These are phyloP conservation scores for Chalciporus chontae DNA, from an alignment of 768 basidiomycete species.

Conservation along the genomic window DNA sequence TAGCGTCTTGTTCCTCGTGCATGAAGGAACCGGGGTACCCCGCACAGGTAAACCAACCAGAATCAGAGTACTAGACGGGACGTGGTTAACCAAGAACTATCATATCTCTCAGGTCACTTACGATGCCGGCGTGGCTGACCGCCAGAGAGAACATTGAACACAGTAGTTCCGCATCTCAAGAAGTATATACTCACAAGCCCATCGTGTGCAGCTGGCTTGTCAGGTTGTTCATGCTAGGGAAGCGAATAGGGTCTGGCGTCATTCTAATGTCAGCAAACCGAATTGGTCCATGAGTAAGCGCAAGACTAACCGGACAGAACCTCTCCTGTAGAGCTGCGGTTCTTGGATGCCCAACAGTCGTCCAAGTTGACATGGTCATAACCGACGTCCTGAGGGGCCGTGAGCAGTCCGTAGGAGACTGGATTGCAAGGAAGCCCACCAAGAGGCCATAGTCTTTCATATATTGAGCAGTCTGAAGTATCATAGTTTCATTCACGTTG, in stretches of 20 bases:
- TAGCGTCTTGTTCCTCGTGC: slow-evolving; percentile 58
- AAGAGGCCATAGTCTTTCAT: slow-evolving; percentile 52
- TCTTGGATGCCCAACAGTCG: slow-evolving; percentile 60
- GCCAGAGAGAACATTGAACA: slow-evolving; percentile 1
- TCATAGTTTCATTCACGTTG: slow-evolving; percentile 50
- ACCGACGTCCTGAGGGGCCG: slow-evolving; percentile 43
- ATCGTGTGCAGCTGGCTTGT: slow-evolving; percentile 51
- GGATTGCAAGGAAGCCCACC: slow-evolving; percentile 26
- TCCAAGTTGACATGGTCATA: slow-evolving; percentile 61
- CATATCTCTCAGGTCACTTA: slow-evolving; percentile 25
- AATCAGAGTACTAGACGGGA: slow-evolving; percentile 52
- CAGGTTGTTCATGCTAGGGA: slow-evolving; percentile 54
- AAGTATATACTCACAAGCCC: slow-evolving; percentile 44
- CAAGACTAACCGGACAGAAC: slow-evolving; percentile 48
- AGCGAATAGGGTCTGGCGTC: slow-evolving; percentile 43
- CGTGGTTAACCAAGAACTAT: not conserved
- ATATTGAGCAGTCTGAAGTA: slow-evolving; percentile 47
- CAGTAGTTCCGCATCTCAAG: not conserved
- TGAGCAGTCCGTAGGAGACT: not conserved
- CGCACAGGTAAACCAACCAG: slow-evolving; percentile 65
- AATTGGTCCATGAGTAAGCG: not conserved
- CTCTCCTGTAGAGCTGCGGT: slow-evolving; percentile 47
- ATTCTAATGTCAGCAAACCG: not conserved
- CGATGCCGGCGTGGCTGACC: slow-evolving; percentile 56
- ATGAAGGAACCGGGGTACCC: slow-evolving; percentile 59